Evolutionary conservation across 352 stramenopile species (phyloP), one percentile per base, ranked within the genome.

Genomic region (Phytophthora sp.): DNA sequence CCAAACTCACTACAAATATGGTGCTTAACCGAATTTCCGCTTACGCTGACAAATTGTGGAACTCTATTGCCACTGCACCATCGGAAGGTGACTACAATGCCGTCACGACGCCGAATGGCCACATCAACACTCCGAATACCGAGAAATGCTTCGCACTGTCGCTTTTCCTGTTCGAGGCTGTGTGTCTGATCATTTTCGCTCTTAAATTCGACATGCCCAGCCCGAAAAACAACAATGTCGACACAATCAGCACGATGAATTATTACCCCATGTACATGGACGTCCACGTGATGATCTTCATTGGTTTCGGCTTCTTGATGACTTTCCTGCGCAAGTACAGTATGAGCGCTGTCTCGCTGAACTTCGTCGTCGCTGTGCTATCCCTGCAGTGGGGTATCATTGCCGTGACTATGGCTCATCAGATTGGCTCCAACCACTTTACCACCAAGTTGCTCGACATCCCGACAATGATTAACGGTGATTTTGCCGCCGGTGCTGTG

Each of bases 221-320:
- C 20, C 61, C 51, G 2, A 56, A 57, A 26, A 46, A 52, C 26
- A 51, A 53, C 15, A 33, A 69, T 15, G 41, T 27, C n/a, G 52
- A 54, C 35, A 57, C 42, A 0, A 24, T 24, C 13, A 53, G 39
- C 41, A 68, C 61, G 1, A 31, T 69, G 35, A 63, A 35, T 21
- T 63, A 50, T 33, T 69, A 69, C 30, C 18, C 52, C 30, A 86
- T 90, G 78, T 92, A 79, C 73, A 89, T 90, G 79, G 81, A 92
- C 54, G 77, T 93, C 46, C 78, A 91, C 61, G 79, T 90, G 27
- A 96, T 96, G 88, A 89, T 96, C 60, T 91, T 91, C 57, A 71
- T 96, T 30, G 88, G 88, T 61, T 96, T 96, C 57, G 88, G 85
- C 57, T 95, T 93, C 53, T 73, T 96, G 41, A 96, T 96, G 89